Evolutionary conservation across 306 rosid genomes (phyloP), one percentile per base, ranked within the genome.

Genomic region (Parietaria judaica): DNA sequence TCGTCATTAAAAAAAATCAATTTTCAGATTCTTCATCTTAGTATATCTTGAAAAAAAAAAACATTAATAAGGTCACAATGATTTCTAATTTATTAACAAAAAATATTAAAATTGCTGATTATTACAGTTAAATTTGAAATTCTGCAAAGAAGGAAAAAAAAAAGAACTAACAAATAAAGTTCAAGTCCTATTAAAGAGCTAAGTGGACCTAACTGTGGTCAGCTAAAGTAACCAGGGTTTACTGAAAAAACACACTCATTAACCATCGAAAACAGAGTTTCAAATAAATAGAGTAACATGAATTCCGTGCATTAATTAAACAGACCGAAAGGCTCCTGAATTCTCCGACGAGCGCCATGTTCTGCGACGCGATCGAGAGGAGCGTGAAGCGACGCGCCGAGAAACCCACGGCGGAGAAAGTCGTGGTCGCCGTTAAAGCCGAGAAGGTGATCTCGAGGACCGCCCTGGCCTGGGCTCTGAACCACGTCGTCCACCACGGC

Each of bases 391-490:
- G 70, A 45, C 63, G 57, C 59, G 61, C 67, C 60, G 31, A 56
- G 17, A 51, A 65, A n/a, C 36, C 73, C 54, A 63, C 56, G 47
- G 71, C 83, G 14, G 86, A 83, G 35, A 88, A 86, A 60, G 99
- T 92, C 39, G 66, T 92, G 4, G 94, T 84, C 23, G 96, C 99
- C 11, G 84, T 88, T 39, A 92, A 84, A 67, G 96, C 94, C 3
- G 96, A 82, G 80, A 86, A 68, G 68, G 74, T 79, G 67, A 82
- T 92, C 60, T 86, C 94, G 52, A 88, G 83, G 67, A 37, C 82
- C 23, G 81, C 95, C 48, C 77, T 92, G 61, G 85, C 85, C 5
- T 92, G 96, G 99, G 99, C 95, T 16, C 94, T 92, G 63, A 81
- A 91, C 67, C 95, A 92, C 63, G 86, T 92, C 38, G 90, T 79